phyloP scores from a whole-genome alignment of 805 yeast species.

The Yarrowia keelungensis region DNA sequence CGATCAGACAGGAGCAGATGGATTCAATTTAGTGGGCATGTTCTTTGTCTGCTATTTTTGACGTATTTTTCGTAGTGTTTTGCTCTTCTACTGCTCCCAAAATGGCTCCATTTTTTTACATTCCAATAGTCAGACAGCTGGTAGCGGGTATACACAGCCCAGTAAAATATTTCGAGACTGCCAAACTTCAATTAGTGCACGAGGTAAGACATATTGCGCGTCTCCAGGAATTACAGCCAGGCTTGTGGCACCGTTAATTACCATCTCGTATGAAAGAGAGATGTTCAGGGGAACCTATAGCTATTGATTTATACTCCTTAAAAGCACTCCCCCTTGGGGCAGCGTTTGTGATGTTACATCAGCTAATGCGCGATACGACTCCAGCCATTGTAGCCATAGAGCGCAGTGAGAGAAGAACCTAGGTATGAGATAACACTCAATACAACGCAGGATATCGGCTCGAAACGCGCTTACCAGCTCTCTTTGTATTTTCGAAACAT shows the following conservation, averaged over 20 bases:
- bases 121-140: neutral
- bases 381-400: no score
- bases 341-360: neutral
- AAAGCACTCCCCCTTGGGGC: neutral
- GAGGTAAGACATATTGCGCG: neutral
- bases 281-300: neutral
- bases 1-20: neutral
- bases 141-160: slow-evolving; percentile 15
- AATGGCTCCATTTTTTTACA: neutral
- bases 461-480: neutral
- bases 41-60: neutral
- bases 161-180: neutral
- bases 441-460: neutral
- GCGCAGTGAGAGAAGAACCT: no score
- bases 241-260: neutral
- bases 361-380: no score
- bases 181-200: neutral
- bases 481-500: slow-evolving; percentile 1
- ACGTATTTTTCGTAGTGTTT: neutral
- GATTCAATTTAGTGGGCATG: neutral
- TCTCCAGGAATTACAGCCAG: neutral
- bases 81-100: neutral
- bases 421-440: neutral
- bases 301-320: neutral
- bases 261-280: neutral